Evolutionary conservation across 768 basidiomycete species (phyloP), one percentile per base, ranked within the genome.

Genomic region (Lentinula detonsa): DNA sequence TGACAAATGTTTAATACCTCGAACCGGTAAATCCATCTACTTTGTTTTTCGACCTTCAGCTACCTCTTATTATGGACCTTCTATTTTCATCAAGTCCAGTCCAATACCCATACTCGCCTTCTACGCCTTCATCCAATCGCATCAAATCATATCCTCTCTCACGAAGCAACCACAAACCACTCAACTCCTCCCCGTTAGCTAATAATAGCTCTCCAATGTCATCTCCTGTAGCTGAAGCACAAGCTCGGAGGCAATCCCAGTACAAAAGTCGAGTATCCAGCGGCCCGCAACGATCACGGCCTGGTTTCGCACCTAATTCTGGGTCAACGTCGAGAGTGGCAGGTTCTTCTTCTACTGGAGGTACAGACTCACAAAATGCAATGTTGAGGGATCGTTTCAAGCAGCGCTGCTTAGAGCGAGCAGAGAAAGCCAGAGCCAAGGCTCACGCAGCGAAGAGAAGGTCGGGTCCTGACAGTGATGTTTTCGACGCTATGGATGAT

Each of bases 381-480:
- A 80, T 90, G 51, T 69, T 90, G 52, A 73, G 85, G 31, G 84
- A 86, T 56, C 79, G 82, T 34, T 82, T 90, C 63, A 81, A 81
- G 65, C 81, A 80, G 3, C 78, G 81, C 54, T 89, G 86, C 69
- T 67, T 86, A 48, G 85, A 87, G 68, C 76, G 86, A 18, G 87
- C 85, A 0, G 75, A 76, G 37, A 80, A 79, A 63, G 83, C 83
- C 21, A 76, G 87, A 50, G 77, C 78, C 45, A 78, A 75, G 34
- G 80, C 80, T 10, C 70, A 86, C 13, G 63, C 63, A 42, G 67
- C 69, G 34, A 68, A 70, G 21, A 72, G 72, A 15, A 71, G 77
- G 56, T 67, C 67, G 21, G 55, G 78, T 18, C 67, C 71, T 8
- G 84, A 80, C 62, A 83, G 85, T 64, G 85, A 87, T 66, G 76